Conservation (phyloP, 768 basidiomycete species). For the Harrya chromipes region DNA sequence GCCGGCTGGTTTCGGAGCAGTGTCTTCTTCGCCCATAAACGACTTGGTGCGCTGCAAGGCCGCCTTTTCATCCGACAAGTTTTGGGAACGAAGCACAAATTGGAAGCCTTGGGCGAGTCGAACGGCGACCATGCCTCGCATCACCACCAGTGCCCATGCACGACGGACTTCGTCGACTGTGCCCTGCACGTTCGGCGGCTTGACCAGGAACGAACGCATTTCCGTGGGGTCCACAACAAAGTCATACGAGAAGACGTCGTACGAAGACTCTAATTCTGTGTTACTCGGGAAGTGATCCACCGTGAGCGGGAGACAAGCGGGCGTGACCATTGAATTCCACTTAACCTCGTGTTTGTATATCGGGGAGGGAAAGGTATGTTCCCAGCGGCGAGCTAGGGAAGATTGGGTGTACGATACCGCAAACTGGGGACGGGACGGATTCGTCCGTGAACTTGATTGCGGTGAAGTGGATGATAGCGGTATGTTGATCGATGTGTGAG, state of each 20-base stretch:
- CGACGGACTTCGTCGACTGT: constrained; percentile 56
- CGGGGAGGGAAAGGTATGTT: constrained; percentile 76
- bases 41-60: constrained; percentile 50
- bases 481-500: constrained; percentile 35
- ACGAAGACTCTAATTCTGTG: constrained; percentile 70
- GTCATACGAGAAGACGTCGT: constrained; percentile 83
- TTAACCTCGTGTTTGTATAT: constrained; percentile 83
- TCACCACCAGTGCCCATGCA: constrained; percentile 74
- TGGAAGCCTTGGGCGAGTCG: constrained; percentile 94
- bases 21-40: constrained; percentile 53
- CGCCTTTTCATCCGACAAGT: constrained; percentile 32
- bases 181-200: constrained; percentile 50
- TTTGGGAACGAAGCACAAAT: constrained; percentile 63
- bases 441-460: constrained; percentile 41
- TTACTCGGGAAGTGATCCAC: constrained; percentile 83
- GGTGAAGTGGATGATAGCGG: constrained; percentile 48
- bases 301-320: constrained; percentile 86
- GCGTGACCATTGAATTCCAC: constrained; percentile 85
- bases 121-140: constrained; percentile 93
- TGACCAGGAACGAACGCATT: constrained; percentile 84
- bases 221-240: constrained; percentile 83
- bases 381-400: constrained; percentile 85
- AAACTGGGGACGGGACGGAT: constrained; percentile 64
- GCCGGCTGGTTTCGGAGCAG: constrained; percentile 53
- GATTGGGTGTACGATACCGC: constrained; percentile 60